These are phyloP conservation scores for Chlorella sp. DNA, from an alignment of 139 green algal genomes.

Conservation along the genomic window DNA sequence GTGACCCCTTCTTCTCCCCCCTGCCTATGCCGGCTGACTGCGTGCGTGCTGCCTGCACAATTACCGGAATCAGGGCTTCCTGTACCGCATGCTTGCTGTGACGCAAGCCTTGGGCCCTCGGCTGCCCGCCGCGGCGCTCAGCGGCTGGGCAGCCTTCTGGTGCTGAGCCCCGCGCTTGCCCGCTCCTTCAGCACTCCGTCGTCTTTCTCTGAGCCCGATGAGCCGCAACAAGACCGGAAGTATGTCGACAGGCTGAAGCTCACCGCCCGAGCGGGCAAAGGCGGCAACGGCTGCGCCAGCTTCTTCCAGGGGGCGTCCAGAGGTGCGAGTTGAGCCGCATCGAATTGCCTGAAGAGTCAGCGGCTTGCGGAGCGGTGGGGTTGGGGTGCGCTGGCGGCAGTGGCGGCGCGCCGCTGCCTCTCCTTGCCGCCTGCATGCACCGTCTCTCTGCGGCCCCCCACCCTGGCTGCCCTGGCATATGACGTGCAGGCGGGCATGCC, in stretches of 20 bases:
- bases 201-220: neutral
- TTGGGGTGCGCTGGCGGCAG: neutral
- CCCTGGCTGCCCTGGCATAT: no score
- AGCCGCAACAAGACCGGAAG: constrained; percentile 26
- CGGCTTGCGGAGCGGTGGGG: no score
- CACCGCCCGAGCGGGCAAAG: constrained; percentile 40
- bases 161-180: constrained; percentile 1
- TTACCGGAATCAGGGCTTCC: neutral
- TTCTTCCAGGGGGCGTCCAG: constrained; percentile 36
- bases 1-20: no score
- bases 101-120: neutral
- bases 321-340: constrained; percentile 9
- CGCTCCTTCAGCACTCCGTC: neutral
- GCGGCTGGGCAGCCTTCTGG: constrained; percentile 7
- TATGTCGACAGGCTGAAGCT: constrained; percentile 58
- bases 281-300: constrained; percentile 53
- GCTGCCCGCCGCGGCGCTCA: neutral
- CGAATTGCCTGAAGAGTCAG: no score
- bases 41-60: no score
- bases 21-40: no score
- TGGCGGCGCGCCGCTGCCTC: neutral
- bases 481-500: constrained; percentile 27
- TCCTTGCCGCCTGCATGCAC: no score
- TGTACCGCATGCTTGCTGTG: neutral
- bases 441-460: neutral